These are phyloP conservation scores for Linaria vulgaris DNA, from an alignment of 257 asterid genomes.

Conservation along the genomic window DNA sequence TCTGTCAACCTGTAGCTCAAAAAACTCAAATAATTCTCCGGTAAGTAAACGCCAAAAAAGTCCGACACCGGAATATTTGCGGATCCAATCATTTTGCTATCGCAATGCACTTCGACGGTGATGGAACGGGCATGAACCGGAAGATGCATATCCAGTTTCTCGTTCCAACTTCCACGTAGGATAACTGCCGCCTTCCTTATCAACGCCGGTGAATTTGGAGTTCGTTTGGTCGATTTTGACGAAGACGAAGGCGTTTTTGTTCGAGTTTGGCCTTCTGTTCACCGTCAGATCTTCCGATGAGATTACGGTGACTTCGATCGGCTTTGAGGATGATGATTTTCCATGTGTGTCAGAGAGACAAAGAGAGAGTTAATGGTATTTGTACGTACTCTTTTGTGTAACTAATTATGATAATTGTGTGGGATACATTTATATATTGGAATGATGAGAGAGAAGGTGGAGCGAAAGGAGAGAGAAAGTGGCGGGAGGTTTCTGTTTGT, in stretches of 20 bases:
- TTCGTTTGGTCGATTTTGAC: slow-evolving; percentile 34
- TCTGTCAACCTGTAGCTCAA: slow-evolving; percentile 78
- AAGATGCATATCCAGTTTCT: slow-evolving; percentile 52
- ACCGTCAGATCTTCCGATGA: slow-evolving; percentile 58
- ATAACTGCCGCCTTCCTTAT: slow-evolving; percentile 51
- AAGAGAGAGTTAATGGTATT: too few relatives aligned
- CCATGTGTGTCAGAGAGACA: too few relatives aligned
- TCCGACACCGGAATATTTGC: slow-evolving; percentile 64
- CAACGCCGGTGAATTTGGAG: slow-evolving; percentile 40
- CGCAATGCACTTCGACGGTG: slow-evolving; percentile 50
- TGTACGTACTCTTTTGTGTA: too few relatives aligned
- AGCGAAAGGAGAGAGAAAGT: slow-evolving; percentile 30
- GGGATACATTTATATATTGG: not conserved
- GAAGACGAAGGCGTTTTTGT: slow-evolving; percentile 46
- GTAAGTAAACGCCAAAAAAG: slow-evolving; percentile 61
- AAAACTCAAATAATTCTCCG: slow-evolving; percentile 61
- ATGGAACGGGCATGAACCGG: slow-evolving; percentile 51
- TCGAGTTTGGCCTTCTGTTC: slow-evolving; percentile 31
- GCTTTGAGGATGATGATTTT: slow-evolving; percentile 23
- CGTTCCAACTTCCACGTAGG: slow-evolving; percentile 75
- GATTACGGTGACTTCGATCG: slow-evolving; percentile 60
- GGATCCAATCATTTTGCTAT: slow-evolving; percentile 43
- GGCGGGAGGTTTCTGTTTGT: slow-evolving; percentile 15
- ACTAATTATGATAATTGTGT: too few relatives aligned
- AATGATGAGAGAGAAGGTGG: slow-evolving; percentile 10